Evolutionary conservation across 352 stramenopile genomes (phyloP).

Genomic region (Phytophthora parvispora): DNA sequence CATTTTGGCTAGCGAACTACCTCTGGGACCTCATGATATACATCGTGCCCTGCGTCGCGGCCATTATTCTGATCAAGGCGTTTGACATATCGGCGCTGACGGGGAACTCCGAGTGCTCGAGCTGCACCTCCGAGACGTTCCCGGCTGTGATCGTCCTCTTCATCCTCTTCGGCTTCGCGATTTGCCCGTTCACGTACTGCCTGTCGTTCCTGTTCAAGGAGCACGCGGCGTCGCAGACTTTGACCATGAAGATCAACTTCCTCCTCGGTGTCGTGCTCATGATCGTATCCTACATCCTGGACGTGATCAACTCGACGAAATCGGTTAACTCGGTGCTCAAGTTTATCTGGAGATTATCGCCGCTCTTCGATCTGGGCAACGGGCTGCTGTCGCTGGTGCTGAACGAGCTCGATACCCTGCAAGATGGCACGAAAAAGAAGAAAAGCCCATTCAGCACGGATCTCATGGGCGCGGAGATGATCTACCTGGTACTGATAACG

Average conservation of each 20-base stretch:
- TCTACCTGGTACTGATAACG: slow-evolving; percentile 44
- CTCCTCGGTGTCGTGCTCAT: slow-evolving; percentile 69
- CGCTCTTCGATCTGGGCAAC: slow-evolving; percentile 67
- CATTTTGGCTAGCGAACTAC: slow-evolving; percentile 97
- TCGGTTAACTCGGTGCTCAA: slow-evolving; percentile 51
- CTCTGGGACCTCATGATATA: slow-evolving; percentile 93
- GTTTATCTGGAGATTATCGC: slow-evolving; percentile 73
- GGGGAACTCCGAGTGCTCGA: slow-evolving; percentile 27
- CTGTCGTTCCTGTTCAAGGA: slow-evolving; percentile 72
- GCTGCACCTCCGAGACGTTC: slow-evolving; percentile 39
- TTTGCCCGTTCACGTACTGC: slow-evolving; percentile 71
- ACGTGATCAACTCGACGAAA: slow-evolving; percentile 43
- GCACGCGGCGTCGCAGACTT: slow-evolving; percentile 56
- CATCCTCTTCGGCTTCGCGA: slow-evolving; percentile 66
- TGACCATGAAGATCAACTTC: slow-evolving; percentile 73
- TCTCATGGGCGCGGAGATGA: slow-evolving; percentile 59
- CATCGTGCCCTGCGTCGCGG: slow-evolving; percentile 57
- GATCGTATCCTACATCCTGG: slow-evolving; percentile 64
- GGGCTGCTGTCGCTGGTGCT: slow-evolving; percentile 40
- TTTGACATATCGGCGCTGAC: slow-evolving; percentile 45
- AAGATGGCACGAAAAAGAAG: slow-evolving; percentile 32
- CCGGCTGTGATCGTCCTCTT: slow-evolving; percentile 65
- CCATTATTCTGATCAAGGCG: slow-evolving; percentile 42
- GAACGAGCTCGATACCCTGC: slow-evolving; percentile 35
- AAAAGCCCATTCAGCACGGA: slow-evolving; percentile 57